Conservation (phyloP, 23 red algal species). For the Chondrus crispus region DNA sequence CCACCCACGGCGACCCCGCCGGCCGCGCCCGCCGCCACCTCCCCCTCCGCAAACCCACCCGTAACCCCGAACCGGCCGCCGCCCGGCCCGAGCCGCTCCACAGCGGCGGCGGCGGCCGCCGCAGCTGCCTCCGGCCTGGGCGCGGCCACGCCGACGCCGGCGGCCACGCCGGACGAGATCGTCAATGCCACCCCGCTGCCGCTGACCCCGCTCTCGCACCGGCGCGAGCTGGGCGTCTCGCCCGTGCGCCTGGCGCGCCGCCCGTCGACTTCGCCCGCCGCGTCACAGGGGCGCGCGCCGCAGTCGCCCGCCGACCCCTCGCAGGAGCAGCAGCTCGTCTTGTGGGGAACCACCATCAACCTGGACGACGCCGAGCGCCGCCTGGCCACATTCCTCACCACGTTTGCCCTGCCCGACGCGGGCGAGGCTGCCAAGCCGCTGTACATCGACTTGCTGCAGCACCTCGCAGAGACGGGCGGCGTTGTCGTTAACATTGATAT, state of each 20-base stretch:
- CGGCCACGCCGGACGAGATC: background rate
- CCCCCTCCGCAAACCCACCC: background rate
- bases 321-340: background rate
- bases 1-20: background rate
- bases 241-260: slow-evolving; percentile 30
- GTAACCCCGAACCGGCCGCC: background rate
- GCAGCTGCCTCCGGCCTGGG: background rate
- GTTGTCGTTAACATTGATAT: slow-evolving; percentile 76
- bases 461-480: slow-evolving; percentile 69
- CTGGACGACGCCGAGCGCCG: slow-evolving; percentile 59
- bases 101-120: background rate
- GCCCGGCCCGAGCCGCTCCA: background rate
- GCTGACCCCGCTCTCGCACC: slow-evolving; percentile 32
- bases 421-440: background rate
- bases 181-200: slow-evolving; percentile 60
- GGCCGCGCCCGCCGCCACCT: background rate
- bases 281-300: background rate
- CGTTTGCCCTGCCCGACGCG: background rate
- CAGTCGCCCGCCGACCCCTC: background rate
- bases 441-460: slow-evolving; percentile 53
- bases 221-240: slow-evolving; percentile 44
- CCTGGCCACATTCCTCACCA: slow-evolving; percentile 49
- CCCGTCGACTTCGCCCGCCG: slow-evolving; percentile 2
- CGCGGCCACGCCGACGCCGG: background rate
- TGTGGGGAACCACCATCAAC: slow-evolving; percentile 78